Evolutionary conservation across 1,139 yeast species (phyloP).

Genomic region (Geotrichum phurueaensis): DNA sequence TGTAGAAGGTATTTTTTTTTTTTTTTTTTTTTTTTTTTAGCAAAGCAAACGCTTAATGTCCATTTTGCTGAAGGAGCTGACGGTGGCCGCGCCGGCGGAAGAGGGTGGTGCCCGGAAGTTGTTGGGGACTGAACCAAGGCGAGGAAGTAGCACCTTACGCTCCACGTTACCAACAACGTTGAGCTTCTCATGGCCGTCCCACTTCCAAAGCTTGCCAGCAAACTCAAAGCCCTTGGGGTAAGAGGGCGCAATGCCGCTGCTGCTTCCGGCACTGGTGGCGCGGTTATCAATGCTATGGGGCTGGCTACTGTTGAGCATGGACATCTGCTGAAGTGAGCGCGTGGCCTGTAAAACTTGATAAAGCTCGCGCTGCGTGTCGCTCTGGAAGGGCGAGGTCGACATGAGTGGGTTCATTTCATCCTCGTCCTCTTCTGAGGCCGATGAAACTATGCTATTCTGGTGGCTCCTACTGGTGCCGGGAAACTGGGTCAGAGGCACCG

Average conservation of each 20-base stretch:
- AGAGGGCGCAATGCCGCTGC: constrained; percentile 1
- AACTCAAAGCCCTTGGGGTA: constrained; percentile 37
- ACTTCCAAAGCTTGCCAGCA: constrained; percentile 37
- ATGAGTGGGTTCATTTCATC: constrained; percentile 3
- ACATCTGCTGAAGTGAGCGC: constrained; percentile 38
- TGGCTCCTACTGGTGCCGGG: not conserved
- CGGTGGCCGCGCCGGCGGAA: not conserved
- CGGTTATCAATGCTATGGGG: constrained; percentile 1
- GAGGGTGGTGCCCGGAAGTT: not conserved
- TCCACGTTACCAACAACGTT: constrained; percentile 24
- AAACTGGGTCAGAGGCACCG: constrained; percentile 4
- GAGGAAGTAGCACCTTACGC: constrained; percentile 10
- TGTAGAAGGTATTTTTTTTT: not conserved
- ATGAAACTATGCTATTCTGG: not conserved
- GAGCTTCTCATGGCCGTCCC: constrained; percentile 37
- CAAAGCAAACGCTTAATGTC: not conserved
- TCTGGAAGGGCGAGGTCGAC: constrained; percentile 5
- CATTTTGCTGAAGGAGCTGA: not conserved
- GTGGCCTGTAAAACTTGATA: constrained; percentile 40
- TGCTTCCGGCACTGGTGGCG: constrained; percentile 19
- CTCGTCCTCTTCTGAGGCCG: constrained; percentile 2
- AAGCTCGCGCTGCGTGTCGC: constrained; percentile 33
- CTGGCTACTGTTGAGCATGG: constrained; percentile 25
- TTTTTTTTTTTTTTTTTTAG: not conserved
- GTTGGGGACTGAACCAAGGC: constrained; percentile 8